These are phyloP conservation scores for Phycomyces nitens DNA, from an alignment of 192 early-diverging fungal genomes.

Conservation along the genomic window DNA sequence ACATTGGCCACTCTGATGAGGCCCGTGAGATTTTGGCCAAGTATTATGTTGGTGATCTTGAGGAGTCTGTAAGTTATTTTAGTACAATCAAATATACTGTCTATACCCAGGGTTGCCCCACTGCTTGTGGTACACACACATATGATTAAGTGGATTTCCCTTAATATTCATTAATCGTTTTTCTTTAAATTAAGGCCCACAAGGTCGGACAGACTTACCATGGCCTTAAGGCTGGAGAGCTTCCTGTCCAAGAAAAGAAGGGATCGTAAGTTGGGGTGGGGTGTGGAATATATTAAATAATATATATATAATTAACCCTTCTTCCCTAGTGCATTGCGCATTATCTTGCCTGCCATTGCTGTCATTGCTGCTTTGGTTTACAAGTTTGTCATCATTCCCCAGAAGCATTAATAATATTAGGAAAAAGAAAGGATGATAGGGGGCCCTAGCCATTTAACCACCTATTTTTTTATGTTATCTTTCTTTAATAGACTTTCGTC, in stretches of 20 bases:
- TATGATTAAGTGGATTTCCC: too few species aligned
- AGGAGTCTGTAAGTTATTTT: slow-evolving; percentile 25
- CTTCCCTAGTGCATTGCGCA: slow-evolving; percentile 30
- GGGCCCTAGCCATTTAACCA: slow-evolving; percentile 7
- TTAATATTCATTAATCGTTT: too few species aligned
- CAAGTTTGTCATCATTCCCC: slow-evolving; percentile 25
- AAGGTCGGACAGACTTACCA: neutral
- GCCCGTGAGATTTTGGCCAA: slow-evolving; percentile 71
- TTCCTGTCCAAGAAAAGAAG: slow-evolving; percentile 8
- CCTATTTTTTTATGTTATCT: slow-evolving; percentile 1
- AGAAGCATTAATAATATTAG: neutral
- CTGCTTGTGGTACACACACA: neutral
- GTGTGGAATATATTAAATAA: too few species aligned
- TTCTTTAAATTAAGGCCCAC: slow-evolving; percentile 4
- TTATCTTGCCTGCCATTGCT: slow-evolving; percentile 30
- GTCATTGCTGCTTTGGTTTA: slow-evolving; percentile 29
- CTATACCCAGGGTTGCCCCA: too few species aligned
- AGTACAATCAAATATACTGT: too few species aligned
- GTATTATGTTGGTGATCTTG: slow-evolving; percentile 34
- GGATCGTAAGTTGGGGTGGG: neutral
- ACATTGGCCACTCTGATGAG: slow-evolving; percentile 94
- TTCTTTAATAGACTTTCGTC: neutral
- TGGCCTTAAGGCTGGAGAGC: slow-evolving; percentile 27
- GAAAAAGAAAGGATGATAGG: neutral
- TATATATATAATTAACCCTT: too few species aligned